These are phyloP conservation scores for Centella asiatica DNA, from an alignment of 129 eudicot genomes.

Conservation along the genomic window DNA sequence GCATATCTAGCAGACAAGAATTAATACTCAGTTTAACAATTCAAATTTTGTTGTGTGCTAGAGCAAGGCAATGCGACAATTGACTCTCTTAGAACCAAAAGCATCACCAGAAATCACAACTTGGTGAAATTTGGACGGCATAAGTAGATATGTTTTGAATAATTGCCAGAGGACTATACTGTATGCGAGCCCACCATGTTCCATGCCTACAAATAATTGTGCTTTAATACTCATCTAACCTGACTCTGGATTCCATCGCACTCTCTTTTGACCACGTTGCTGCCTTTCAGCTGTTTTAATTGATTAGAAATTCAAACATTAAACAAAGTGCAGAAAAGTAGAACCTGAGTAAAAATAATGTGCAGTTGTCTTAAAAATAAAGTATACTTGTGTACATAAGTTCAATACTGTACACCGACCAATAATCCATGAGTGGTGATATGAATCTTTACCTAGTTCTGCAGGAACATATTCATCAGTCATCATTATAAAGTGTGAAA, in stretches of 20 bases:
- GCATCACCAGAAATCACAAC: background rate
- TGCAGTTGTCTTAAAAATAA: no score
- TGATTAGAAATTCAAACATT: constrained; percentile 4
- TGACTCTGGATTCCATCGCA: constrained; percentile 68
- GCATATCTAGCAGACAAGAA: constrained; percentile 35
- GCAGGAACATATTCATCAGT: constrained; percentile 64
- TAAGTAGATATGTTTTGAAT: background rate
- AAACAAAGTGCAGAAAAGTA: background rate
- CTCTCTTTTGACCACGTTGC: constrained; percentile 36
- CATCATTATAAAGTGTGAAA: constrained; percentile 47
- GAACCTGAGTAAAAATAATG: background rate
- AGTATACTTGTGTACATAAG: no score
- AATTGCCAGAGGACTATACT: background rate
- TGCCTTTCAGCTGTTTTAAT: constrained; percentile 37
- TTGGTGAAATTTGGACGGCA: background rate
- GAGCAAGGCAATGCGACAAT: background rate
- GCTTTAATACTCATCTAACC: constrained; percentile 32
- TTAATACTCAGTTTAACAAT: background rate
- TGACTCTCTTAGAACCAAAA: background rate
- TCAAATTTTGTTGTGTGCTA: background rate
- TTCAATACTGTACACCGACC: constrained; percentile 1
- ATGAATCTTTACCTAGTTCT: constrained; percentile 52
- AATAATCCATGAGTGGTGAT: background rate
- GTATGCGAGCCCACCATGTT: no score
- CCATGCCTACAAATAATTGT: no score